phyloP scores from a whole-genome alignment of 257 asterid genomes.

The Cruciata laevipes region DNA sequence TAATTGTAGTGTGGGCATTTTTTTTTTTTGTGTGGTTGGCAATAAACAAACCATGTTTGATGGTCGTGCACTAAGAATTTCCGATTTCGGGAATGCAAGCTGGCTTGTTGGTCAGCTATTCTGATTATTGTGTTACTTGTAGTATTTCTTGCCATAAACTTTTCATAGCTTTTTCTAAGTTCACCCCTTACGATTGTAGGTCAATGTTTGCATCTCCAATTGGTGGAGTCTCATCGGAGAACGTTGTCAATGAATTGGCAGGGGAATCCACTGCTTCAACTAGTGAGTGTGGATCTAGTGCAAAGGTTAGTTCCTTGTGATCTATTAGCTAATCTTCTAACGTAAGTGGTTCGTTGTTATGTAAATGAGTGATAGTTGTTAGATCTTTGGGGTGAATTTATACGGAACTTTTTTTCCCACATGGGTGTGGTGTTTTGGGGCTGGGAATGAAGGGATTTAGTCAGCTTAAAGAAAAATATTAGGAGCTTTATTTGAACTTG shows the following conservation, averaged over 20 bases:
- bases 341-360: background rate
- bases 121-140: background rate
- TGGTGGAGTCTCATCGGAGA: conserved; percentile 62
- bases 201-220: conserved; percentile 60
- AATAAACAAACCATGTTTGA: too few species aligned
- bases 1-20: background rate
- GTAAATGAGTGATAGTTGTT: background rate
- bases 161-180: background rate
- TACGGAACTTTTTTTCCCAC: background rate
- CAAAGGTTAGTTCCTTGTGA: conserved; percentile 41
- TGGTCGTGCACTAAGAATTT: background rate
- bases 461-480: background rate
- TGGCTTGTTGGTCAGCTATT: background rate
- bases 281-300: conserved; percentile 71
- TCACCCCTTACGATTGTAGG: conserved; percentile 29
- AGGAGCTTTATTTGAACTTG: background rate
- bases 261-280: conserved; percentile 51
- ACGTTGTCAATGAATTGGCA: conserved; percentile 39
- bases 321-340: background rate
- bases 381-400: background rate
- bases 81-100: background rate
- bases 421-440: background rate
- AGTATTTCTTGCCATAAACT: background rate
- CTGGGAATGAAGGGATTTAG: background rate
- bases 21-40: background rate